Evolutionary conservation across 2,329 filamentous ascomycete genomes (phyloP).

Genomic region (Fusarium foetens): DNA sequence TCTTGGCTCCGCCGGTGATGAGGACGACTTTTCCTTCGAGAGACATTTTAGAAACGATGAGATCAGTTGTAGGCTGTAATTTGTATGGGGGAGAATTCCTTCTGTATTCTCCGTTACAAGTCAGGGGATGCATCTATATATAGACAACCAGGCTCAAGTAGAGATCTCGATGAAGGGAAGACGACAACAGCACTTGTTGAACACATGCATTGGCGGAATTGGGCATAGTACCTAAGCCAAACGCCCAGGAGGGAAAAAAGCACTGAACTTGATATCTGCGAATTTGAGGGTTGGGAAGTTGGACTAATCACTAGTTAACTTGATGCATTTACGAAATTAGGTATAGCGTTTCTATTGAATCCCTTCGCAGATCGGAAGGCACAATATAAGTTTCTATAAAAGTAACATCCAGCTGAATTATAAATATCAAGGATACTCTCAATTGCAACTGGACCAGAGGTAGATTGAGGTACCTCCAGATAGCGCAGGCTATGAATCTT

Average conservation of each 20-base stretch:
- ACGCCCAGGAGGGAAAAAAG: too few relatives aligned
- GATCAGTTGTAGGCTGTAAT: rapidly evolving
- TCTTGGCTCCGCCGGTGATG: neutral
- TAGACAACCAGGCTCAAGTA: neutral
- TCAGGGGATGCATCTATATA: neutral
- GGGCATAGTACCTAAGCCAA: too few relatives aligned
- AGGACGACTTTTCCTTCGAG: neutral
- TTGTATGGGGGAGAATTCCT: rapidly evolving
- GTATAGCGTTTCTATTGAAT: neutral
- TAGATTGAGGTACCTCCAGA: neutral
- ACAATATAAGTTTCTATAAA: neutral
- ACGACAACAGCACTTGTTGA: neutral
- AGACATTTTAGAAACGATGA: neutral
- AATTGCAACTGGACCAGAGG: rapidly evolving
- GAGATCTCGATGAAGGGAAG: neutral
- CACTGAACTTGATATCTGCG: too few relatives aligned
- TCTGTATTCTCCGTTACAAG: rapidly evolving
- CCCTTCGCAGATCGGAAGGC: neutral
- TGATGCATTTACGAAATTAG: neutral
- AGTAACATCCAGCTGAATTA: rapidly evolving
- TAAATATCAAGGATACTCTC: neutral
- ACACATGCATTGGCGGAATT: neutral
- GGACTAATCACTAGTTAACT: too few relatives aligned
- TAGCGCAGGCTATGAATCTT: rapidly evolving
- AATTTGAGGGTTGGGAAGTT: too few relatives aligned